Conservation (phyloP, 2,329 filamentous ascomycete genomes). For the Cladosporium velox region DNA sequence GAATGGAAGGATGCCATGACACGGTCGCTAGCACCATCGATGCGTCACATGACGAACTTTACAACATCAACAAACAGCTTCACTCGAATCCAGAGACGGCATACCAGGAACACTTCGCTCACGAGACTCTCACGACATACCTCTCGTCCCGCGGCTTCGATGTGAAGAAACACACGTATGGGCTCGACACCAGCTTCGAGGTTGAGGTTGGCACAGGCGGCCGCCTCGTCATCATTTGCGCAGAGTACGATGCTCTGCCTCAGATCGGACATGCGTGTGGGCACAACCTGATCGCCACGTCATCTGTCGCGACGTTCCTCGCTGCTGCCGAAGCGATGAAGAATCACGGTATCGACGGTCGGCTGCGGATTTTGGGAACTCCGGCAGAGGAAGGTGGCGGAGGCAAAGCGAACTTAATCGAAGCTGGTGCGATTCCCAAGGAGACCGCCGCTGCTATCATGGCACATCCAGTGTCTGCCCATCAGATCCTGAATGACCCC, state of each 20-base stretch:
- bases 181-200: slow-evolving; percentile 55
- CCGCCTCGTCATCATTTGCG: slow-evolving; percentile 46
- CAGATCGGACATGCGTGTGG: slow-evolving; percentile 49
- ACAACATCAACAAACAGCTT: not conserved
- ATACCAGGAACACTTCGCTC: slow-evolving; percentile 53
- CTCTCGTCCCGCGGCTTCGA: slow-evolving; percentile 37
- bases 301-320: not conserved
- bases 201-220: slow-evolving; percentile 49
- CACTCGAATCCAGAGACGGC: slow-evolving; percentile 49
- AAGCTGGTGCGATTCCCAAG: slow-evolving; percentile 12
- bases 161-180: slow-evolving; percentile 42
- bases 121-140: slow-evolving; percentile 53
- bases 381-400: slow-evolving; percentile 37
- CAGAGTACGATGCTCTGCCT: slow-evolving; percentile 44
- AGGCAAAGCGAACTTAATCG: slow-evolving; percentile 19
- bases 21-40: not conserved
- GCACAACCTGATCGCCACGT: slow-evolving; percentile 38
- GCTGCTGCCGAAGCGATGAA: slow-evolving; percentile 36
- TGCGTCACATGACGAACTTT: not conserved
- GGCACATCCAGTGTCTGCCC: not conserved
- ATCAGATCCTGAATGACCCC: not conserved
- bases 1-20: not conserved
- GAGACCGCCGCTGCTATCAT: slow-evolving; percentile 1
- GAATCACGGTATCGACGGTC: slow-evolving; percentile 36
- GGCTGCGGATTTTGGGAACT: slow-evolving; percentile 45